Conservation (phyloP, 495 filamentous ascomycete genomes). For the Chaetomium fimeti region DNA sequence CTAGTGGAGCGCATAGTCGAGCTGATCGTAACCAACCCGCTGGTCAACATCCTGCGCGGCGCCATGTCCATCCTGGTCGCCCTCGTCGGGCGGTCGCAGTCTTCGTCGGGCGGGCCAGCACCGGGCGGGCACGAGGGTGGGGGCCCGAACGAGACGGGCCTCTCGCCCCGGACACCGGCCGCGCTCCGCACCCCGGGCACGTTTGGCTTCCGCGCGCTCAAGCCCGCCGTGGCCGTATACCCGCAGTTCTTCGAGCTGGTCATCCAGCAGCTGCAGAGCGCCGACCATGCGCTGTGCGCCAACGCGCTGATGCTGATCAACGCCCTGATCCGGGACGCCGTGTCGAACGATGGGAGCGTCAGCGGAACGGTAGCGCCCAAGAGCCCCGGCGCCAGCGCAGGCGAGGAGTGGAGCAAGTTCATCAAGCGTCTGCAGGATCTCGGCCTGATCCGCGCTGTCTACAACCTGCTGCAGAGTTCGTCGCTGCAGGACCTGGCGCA, state of each 20-base stretch:
- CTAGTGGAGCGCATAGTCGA: conserved; percentile 77
- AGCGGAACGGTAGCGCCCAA: conserved; percentile 27
- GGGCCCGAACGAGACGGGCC: not conserved
- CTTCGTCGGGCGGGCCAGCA: conserved; percentile 25
- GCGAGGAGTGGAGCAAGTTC: conserved; percentile 89
- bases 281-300: conserved; percentile 93
- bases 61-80: conserved; percentile 95
- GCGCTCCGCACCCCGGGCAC: conserved; percentile 48
- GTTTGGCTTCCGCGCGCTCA: conserved; percentile 86
- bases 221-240: conserved; percentile 85
- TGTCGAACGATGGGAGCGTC: conserved; percentile 63
- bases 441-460: conserved; percentile 89
- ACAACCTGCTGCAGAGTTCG: conserved; percentile 85
- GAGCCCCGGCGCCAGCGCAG: conserved; percentile 39
- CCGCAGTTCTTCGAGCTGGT: conserved; percentile 94
- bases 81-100: conserved; percentile 81
- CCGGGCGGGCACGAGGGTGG: not conserved
- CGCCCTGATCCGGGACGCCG: conserved; percentile 87
- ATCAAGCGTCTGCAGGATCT: conserved; percentile 91
- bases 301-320: conserved; percentile 95
- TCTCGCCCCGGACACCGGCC: not conserved
- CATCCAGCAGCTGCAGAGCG: conserved; percentile 81
- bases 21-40: conserved; percentile 88
- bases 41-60: conserved; percentile 95
- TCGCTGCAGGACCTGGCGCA: conserved; percentile 92